Conservation (phyloP, 2,329 filamentous ascomycete genomes). For the Emmonsiellopsis sp. region DNA sequence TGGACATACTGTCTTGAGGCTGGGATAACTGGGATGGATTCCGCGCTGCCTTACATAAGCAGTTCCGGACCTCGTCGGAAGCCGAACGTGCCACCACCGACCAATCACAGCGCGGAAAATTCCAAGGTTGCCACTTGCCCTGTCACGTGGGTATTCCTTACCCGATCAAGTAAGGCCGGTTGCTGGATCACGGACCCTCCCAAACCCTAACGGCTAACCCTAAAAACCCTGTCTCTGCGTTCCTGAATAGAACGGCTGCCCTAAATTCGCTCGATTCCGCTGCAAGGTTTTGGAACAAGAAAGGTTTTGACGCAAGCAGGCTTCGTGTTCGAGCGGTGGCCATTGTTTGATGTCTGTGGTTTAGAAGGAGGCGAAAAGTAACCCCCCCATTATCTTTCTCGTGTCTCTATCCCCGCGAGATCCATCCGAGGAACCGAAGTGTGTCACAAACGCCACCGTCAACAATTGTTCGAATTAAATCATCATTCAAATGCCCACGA, state of each 20-base stretch:
- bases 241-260: background rate
- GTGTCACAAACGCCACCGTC: background rate
- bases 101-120: background rate
- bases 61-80: background rate
- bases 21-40: no score
- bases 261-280: background rate
- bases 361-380: background rate
- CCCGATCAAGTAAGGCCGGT: background rate
- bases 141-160: background rate
- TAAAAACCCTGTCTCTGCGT: background rate
- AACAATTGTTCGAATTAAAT: background rate
- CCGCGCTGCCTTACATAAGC: no score
- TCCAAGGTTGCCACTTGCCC: background rate
- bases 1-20: no score
- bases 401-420: no score
- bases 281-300: background rate
- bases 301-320: background rate
- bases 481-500: background rate
- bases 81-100: background rate
- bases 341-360: background rate
- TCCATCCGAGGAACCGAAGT: background rate
- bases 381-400: background rate
- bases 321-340: background rate
- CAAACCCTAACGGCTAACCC: constrained; percentile 1
- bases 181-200: background rate